Evolutionary conservation across 352 stramenopile species (phyloP).

Genomic region (Globisporangium cederbergense): DNA sequence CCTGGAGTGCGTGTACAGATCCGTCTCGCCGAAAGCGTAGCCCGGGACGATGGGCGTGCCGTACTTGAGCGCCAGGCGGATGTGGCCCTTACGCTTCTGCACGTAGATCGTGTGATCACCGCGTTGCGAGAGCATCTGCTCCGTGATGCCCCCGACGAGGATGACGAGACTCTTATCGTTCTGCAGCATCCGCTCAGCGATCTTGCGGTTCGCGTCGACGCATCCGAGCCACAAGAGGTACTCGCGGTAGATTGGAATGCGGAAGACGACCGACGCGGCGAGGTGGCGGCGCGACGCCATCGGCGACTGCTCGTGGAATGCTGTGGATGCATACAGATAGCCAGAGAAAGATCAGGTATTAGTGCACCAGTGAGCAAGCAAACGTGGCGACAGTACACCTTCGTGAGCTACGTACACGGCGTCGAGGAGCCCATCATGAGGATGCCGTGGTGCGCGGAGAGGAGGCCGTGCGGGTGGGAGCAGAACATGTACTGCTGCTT

Average conservation of each 20-base stretch:
- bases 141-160: conserved; percentile 71
- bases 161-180: conserved; percentile 79
- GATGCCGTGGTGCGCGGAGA: conserved; percentile 68
- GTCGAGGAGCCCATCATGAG: conserved; percentile 54
- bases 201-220: conserved; percentile 61
- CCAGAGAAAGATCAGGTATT: background rate
- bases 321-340: conserved; percentile 19
- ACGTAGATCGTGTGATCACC: conserved; percentile 76
- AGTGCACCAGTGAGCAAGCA: background rate
- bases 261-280: conserved; percentile 72
- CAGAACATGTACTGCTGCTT: conserved; percentile 75
- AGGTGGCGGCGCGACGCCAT: conserved; percentile 64
- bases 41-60: conserved; percentile 69
- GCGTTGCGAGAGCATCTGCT: conserved; percentile 79
- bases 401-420: conserved; percentile 34
- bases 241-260: conserved; percentile 72
- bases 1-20: conserved; percentile 80
- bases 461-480: conserved; percentile 70
- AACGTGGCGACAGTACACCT: background rate
- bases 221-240: conserved; percentile 75
- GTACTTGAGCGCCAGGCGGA: conserved; percentile 73
- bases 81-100: conserved; percentile 81
- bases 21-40: conserved; percentile 82
- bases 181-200: conserved; percentile 60
- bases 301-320: conserved; percentile 69